These are phyloP conservation scores for Rubroshorea leprosula DNA, from an alignment of 345 rosid species.

Conservation along the genomic window DNA sequence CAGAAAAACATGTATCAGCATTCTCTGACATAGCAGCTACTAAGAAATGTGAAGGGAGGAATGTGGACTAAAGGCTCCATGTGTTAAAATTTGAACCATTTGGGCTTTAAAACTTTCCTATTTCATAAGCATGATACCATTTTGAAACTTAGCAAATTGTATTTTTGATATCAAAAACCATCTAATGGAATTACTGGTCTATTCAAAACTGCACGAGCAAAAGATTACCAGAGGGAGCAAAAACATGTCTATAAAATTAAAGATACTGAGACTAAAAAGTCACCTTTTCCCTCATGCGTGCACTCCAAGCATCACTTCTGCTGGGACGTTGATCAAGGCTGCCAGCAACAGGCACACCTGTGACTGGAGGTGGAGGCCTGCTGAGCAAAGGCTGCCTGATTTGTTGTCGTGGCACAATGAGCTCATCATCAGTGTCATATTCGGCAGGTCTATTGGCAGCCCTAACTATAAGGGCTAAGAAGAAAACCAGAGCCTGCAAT, in stretches of 20 bases:
- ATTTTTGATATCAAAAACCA: no score
- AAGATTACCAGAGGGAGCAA: background rate
- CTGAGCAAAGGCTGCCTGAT: slow-evolving; percentile 76
- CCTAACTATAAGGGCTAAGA: slow-evolving; percentile 75
- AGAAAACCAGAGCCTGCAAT: slow-evolving; percentile 77
- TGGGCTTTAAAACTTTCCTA: no score
- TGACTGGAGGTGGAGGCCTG: slow-evolving; percentile 58
- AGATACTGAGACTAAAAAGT: background rate
- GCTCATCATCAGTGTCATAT: slow-evolving; percentile 95
- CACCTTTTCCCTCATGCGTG: slow-evolving; percentile 99
- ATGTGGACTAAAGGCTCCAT: no score
- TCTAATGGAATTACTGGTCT: no score
- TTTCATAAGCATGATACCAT: no score
- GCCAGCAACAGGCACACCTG: slow-evolving; percentile 80
- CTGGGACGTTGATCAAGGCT: slow-evolving; percentile 77
- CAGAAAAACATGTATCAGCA: no score
- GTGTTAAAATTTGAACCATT: no score
- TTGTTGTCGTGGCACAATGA: slow-evolving; percentile 67
- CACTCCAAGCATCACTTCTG: slow-evolving; percentile 98
- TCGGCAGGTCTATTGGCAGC: slow-evolving; percentile 70
- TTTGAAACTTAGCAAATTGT: no score
- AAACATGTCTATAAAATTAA: background rate
- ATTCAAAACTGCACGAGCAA: no score
- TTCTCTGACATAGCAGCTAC: no score
- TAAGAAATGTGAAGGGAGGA: no score